Conservation (phyloP, 2,329 filamentous ascomycete species). For the Ascosphaera acerosa region DNA sequence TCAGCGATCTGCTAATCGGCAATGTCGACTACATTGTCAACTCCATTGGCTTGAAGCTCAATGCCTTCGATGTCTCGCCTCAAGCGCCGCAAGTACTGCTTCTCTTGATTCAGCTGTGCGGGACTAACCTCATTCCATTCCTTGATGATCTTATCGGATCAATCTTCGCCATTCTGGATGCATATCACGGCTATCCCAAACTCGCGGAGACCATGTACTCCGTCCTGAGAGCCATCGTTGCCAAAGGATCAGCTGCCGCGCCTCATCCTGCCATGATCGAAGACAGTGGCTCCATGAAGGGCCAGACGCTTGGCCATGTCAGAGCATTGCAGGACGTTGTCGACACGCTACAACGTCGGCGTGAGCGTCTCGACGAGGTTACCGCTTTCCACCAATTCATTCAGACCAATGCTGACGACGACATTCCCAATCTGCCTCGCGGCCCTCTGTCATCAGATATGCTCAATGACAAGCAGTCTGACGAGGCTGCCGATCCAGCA, state of each 20-base stretch:
- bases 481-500: constrained; percentile 11
- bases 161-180: constrained; percentile 79
- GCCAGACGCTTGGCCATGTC: no score
- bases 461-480: constrained; percentile 6
- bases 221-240: constrained; percentile 58
- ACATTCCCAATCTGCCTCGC: constrained; percentile 6
- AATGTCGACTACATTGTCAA: constrained; percentile 97
- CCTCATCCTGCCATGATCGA: no score
- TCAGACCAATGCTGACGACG: constrained; percentile 3
- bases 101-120: constrained; percentile 84
- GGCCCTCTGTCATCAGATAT: constrained; percentile 9
- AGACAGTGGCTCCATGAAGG: no score
- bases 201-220: constrained; percentile 70
- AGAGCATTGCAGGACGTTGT: no score
- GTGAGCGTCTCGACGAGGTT: neutral
- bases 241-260: constrained; percentile 65
- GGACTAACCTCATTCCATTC: constrained; percentile 57
- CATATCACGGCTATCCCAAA: constrained; percentile 74
- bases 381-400: no score
- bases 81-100: constrained; percentile 71
- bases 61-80: constrained; percentile 76
- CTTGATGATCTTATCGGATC: constrained; percentile 77
- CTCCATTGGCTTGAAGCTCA: constrained; percentile 65
- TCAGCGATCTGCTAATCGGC: constrained; percentile 56
- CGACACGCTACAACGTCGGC: no score